Base-by-base conservation (phyloP, 2,329 filamentous ascomycete genomes). In the Ceratocystis eucalypticola region DNA sequence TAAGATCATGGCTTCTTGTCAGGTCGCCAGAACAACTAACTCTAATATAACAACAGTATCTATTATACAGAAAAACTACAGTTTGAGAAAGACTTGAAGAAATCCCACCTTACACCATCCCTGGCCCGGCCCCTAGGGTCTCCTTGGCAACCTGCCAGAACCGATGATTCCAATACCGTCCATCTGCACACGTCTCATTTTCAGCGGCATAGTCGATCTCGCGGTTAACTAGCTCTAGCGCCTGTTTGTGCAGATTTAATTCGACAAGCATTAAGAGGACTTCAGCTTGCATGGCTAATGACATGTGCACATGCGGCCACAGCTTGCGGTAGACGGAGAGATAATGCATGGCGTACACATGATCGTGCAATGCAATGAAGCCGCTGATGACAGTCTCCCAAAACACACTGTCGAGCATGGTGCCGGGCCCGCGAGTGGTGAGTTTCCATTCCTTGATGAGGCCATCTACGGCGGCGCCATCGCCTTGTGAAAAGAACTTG, bases 311-410 rank as follows among this genome's bases (percentile, higher is more conserved):
- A 17, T 75, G 74, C 3, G 76, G 75, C 30, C 78, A 75, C 37
- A 83, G 74, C 68, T 77, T 75, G 63, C 78, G 73, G 69, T 83
- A 82, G 48, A 83, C 74, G 61, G 72, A 72, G 70, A 83, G 22
- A 53, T 68, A 68, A 25, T 57, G 22, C 5, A 33, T 75, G 1
- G 84, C 83, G 41, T 74, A 77, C 44, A 73, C 73, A 0, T 79
- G 75, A 67, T 86, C 79, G 59, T 82, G 81, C 8, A 77, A 74
- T 12, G 74, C 70, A 6, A 86, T 82, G 72, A 87, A 89, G 1
- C 86, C 87, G 71, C 84, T 82, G 69, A 91, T 81, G 68, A 88
- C 78, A 65, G 86, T 81, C 74, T 89, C 87, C 80, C 86, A 91
- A 70, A 91, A 84, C 15, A 86, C 79, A 68, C 79, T 78, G 73